Percentiles rank a stretch among this genome's conserved stretches.
Evolutionary conservation across 768 basidiomycete genomes (phyloP).

Genomic region (Suillus subalutaceus): DNA sequence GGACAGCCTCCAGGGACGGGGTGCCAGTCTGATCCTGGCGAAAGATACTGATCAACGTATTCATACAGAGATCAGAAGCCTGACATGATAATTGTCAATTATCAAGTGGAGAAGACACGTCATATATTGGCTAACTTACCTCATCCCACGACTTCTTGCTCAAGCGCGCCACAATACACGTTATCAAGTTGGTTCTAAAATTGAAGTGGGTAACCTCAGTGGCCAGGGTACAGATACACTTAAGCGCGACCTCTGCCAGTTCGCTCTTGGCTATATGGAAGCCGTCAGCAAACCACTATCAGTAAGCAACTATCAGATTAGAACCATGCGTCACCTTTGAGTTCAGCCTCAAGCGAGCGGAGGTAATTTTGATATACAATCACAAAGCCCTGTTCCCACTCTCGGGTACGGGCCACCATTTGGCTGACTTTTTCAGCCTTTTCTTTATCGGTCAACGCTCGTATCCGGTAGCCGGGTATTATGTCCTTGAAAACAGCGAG

Average conservation of each 20-base stretch:
- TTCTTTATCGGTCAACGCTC: conserved; percentile 86
- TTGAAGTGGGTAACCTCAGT: conserved; percentile 93
- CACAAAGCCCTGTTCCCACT: conserved; percentile 95
- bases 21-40: conserved; percentile 77
- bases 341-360: conserved; percentile 78
- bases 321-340: conserved; percentile 60
- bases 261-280: conserved; percentile 58
- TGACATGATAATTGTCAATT: conserved; percentile 34
- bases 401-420: conserved; percentile 84
- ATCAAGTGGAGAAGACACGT: conserved; percentile 17
- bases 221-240: conserved; percentile 86
- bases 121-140: conserved; percentile 47
- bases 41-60: conserved; percentile 82
- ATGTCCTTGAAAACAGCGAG: conserved; percentile 95
- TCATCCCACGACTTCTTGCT: conserved; percentile 90
- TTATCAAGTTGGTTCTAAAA: conserved; percentile 91
- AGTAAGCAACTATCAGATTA: conserved; percentile 11
- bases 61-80: conserved; percentile 85
- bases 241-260: conserved; percentile 69
- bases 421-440: conserved; percentile 93
- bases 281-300: background rate
- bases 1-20: conserved; percentile 86
- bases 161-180: conserved; percentile 77
- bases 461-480: conserved; percentile 95
- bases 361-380: conserved; percentile 88